Evolutionary conservation across 176 grass and related monocot genomes (phyloP).

Genomic region (Hsuehochloa calcarea): DNA sequence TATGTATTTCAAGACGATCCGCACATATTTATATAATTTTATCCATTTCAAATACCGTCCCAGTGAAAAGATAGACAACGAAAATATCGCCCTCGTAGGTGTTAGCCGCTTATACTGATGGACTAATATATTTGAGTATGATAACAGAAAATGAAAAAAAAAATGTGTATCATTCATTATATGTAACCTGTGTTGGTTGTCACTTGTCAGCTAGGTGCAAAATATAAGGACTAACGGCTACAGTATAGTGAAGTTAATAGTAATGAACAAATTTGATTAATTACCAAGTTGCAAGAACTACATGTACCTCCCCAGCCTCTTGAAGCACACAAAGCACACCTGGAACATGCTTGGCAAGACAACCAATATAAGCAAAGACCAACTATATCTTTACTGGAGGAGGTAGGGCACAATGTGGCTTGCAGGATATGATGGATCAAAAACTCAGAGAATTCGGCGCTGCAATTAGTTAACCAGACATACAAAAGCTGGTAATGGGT

Average conservation of each 20-base stretch:
- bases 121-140: neutral
- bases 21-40: constrained; percentile 9
- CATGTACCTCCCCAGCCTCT: constrained; percentile 64
- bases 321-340: constrained; percentile 79
- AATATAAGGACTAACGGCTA: neutral
- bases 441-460: neutral
- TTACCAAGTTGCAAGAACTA: constrained; percentile 55
- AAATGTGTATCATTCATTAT: neutral
- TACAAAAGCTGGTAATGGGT: no score
- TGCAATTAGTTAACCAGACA: neutral
- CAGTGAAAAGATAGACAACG: constrained; percentile 11
- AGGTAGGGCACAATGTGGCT: neutral
- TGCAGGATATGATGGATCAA: neutral
- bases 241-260: neutral
- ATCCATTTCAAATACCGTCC: neutral
- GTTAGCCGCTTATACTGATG: neutral
- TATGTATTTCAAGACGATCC: neutral
- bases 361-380: neutral
- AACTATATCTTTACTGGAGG: neutral
- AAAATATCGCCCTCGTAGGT: neutral
- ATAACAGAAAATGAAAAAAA: neutral
- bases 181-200: neutral
- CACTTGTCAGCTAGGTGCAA: neutral
- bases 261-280: neutral
- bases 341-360: constrained; percentile 55